These are phyloP conservation scores for Rubia tinctorum DNA, from an alignment of 305 asterid species.

Conservation along the genomic window DNA sequence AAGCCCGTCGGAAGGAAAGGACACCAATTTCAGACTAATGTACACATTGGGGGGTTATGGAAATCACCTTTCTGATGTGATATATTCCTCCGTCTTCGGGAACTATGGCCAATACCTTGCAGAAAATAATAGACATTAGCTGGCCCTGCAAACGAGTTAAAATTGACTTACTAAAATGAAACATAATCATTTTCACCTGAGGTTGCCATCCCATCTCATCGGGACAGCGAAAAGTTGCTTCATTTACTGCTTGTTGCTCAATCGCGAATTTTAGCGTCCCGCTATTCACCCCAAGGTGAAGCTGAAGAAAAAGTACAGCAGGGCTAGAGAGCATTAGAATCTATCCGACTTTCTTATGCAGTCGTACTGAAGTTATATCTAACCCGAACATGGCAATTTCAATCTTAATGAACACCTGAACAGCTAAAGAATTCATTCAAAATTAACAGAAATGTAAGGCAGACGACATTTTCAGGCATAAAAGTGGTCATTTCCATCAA, in stretches of 20 bases:
- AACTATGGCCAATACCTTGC: constrained; percentile 42
- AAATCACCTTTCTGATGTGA: constrained; percentile 35
- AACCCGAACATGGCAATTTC: no score
- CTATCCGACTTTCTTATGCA: background rate
- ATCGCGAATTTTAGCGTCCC: constrained; percentile 42
- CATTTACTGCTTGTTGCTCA: constrained; percentile 52
- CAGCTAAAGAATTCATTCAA: background rate
- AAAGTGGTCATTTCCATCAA: background rate
- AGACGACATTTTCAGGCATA: no score
- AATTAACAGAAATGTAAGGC: background rate
- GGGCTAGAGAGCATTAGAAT: background rate
- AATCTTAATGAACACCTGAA: no score
- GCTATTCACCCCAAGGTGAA: constrained; percentile 51
- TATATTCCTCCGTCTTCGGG: constrained; percentile 46
- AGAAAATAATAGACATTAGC: constrained; percentile 17
- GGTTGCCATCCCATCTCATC: constrained; percentile 73
- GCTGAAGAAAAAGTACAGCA: constrained; percentile 28
- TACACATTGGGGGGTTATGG: background rate
- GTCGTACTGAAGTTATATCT: no score
- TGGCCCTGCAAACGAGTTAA: background rate
- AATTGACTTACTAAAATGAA: background rate
- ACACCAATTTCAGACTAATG: background rate
- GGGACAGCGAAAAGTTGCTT: constrained; percentile 59
- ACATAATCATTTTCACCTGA: constrained; percentile 28
- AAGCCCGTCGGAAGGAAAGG: background rate